Conservation (phyloP, 805 yeast genomes). For the Hanseniaspora singularis region DNA sequence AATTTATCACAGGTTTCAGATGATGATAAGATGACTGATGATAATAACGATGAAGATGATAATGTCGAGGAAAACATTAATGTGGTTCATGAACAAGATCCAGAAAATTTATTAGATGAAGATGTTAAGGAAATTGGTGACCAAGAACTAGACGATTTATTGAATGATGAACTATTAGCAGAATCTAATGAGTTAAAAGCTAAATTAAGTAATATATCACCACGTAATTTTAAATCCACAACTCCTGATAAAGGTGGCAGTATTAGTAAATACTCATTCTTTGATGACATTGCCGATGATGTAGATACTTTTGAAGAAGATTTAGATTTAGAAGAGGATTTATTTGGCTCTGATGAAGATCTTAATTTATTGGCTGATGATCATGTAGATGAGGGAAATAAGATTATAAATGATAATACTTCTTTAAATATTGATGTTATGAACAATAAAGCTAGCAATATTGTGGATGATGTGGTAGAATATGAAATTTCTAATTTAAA, state of each 20-base stretch:
- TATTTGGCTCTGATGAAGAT: constrained; percentile 12
- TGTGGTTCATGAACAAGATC: neutral
- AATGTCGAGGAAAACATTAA: neutral
- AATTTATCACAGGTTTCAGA: constrained; percentile 3
- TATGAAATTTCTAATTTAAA: no score
- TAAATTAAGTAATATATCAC: no score
- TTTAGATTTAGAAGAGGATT: neutral
- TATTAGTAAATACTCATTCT: constrained; percentile 1
- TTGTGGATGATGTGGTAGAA: no score
- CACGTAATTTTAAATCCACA: neutral
- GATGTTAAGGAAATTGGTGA: neutral
- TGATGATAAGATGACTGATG: neutral
- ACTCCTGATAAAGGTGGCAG: neutral
- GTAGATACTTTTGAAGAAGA: constrained; percentile 8
- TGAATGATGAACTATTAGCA: neutral
- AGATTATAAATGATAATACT: neutral
- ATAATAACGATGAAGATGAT: neutral
- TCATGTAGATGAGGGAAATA: neutral
- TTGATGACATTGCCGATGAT: constrained; percentile 15
- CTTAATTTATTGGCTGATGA: neutral
- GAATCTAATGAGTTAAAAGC: neutral
- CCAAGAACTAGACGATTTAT: constrained; percentile 7
- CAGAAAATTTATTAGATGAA: neutral
- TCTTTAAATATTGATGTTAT: no score
- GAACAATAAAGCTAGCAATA: no score